Base-by-base conservation (phyloP, 331 rosid species). In the Quercus phellos region DNA sequence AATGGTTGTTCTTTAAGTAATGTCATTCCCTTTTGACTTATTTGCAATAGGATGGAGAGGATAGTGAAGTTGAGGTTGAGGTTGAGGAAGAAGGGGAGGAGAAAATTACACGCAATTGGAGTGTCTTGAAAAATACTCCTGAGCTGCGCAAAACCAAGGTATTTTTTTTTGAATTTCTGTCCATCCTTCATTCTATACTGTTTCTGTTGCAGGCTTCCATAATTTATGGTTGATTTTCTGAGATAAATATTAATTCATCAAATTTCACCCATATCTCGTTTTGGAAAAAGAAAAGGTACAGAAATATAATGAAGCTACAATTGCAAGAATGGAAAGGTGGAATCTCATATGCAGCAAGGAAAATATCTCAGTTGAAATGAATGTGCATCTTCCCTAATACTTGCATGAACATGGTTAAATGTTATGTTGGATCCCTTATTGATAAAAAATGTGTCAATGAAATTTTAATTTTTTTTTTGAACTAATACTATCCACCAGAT, bases 71-170 rank as follows among this genome's bases (percentile, higher is more conserved):
- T 51, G 98, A 92, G 74, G 91, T 56, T 58, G 98, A 92, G 77
- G 91, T 56, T 58, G 96, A 80, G 19, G 91, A 59, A 29, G 89
- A 69, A 73, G 90, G 72, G 9, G 89, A 84, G 17, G 90, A 88
- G 84, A 93, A 94, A 85, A 70, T 95, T 75, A 59, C 72, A 29
- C 92, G 97, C 82, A 90, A 91, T 79, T 95, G 99, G 99, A 95
- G 99, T 63, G 94, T 91, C 76, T 86, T 91, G 87, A 94, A 92
- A 91, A 85, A 84, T 74, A 88, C 87, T 78, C 97, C 97, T 0
- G 86, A 86, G 81, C 91, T 90, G 70, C 85, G 75, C 82, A 89
- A 90, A 78, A 88, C 97, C 72, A 89, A 95, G 98, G 99, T 95
- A 64, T 30, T 11, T 8, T 7, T 38, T 38, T 38, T 51, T 51